phyloP scores from a whole-genome alignment of 768 basidiomycete genomes.

The Lactifluus hygrophoroides region DNA sequence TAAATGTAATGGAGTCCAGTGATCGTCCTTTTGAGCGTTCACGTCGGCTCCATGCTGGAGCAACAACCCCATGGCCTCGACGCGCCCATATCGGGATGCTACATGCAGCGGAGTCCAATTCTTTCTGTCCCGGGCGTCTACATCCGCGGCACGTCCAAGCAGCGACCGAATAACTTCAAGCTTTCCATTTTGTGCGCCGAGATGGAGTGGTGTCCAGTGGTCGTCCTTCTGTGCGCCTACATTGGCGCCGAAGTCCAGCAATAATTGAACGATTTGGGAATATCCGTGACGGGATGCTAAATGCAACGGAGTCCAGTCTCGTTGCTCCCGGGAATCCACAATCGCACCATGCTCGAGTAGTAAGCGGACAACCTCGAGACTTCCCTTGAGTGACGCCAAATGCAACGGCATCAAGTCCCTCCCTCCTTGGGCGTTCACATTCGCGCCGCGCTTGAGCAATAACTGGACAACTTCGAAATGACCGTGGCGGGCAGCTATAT shows the following conservation, averaged over 20 bases:
- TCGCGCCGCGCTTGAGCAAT: neutral
- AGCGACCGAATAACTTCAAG: neutral
- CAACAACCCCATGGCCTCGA: neutral
- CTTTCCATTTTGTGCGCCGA: neutral
- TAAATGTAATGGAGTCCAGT: too few species aligned
- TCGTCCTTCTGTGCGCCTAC: neutral
- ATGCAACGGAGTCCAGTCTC: neutral
- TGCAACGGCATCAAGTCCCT: neutral
- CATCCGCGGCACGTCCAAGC: neutral
- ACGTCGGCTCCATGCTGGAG: neutral
- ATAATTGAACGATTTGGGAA: neutral
- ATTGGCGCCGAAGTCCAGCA: neutral
- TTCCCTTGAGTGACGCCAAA: neutral
- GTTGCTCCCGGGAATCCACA: neutral
- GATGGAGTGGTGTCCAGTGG: neutral
- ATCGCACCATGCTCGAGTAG: neutral
- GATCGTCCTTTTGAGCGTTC: neutral
- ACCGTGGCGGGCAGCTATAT: neutral
- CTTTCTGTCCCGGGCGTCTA: neutral
- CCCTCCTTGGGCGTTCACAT: neutral
- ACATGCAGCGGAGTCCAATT: neutral
- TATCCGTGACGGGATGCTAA: neutral
- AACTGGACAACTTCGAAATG: neutral
- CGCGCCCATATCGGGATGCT: neutral
- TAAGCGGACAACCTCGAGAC: neutral